A percentile compares a stretch with the other conserved stretches of the same genome.
These are phyloP conservation scores for Ramaria sp. DNA, from an alignment of 768 basidiomycete genomes.

Conservation along the genomic window DNA sequence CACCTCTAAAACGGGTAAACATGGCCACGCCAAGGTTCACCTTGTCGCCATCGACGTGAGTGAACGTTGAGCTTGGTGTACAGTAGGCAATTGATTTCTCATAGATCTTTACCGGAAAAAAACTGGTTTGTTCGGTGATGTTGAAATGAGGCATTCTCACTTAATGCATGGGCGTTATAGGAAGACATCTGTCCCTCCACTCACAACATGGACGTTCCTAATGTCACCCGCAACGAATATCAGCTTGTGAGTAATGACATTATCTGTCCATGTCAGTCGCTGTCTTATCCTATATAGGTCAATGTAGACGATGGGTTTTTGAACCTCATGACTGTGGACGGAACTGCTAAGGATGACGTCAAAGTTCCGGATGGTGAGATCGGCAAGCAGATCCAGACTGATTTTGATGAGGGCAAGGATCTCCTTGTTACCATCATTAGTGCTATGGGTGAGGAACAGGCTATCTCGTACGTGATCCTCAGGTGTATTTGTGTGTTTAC, in stretches of 20 bases:
- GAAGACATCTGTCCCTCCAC: constrained; percentile 94
- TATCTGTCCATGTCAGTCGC: not conserved
- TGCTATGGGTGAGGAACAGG: constrained; percentile 90
- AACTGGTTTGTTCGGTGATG: constrained; percentile 53
- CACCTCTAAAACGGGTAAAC: constrained; percentile 99
- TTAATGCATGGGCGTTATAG: constrained; percentile 27
- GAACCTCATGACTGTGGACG: constrained; percentile 83
- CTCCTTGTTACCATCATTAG: constrained; percentile 75
- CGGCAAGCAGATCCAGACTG: constrained; percentile 55
- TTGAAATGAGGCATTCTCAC: not conserved
- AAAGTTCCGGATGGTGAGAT: constrained; percentile 80
- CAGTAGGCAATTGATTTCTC: constrained; percentile 6
- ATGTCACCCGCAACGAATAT: constrained; percentile 85
- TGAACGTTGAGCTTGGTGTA: not conserved
- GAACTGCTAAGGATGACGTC: constrained; percentile 84
- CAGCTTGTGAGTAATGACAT: constrained; percentile 48
- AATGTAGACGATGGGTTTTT: constrained; percentile 93
- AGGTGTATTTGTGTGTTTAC: not conserved
- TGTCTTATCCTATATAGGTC: constrained; percentile 31
- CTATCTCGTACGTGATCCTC: constrained; percentile 24
- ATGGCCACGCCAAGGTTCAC: constrained; percentile 99
- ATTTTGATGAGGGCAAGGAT: constrained; percentile 82
- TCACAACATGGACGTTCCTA: constrained; percentile 99
- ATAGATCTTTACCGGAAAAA: constrained; percentile 98
- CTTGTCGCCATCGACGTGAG: constrained; percentile 92